phyloP scores from a whole-genome alignment of 306 rosid genomes.

The Aeschynomene evenia region DNA sequence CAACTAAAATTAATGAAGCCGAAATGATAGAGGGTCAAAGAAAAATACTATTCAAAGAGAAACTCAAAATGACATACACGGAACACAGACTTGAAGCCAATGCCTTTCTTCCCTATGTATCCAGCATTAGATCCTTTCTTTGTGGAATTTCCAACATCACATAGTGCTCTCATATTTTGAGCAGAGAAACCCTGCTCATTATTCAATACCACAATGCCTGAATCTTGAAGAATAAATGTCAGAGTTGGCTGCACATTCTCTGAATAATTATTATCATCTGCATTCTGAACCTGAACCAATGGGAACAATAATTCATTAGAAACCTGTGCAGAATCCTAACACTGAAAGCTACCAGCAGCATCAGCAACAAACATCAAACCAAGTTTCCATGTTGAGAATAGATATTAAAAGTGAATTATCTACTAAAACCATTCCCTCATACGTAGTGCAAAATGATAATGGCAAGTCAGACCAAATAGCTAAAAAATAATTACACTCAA shows the following conservation, averaged over 20 bases:
- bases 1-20: slow-evolving; percentile 26
- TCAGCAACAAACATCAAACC: slow-evolving; percentile 6
- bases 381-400: slow-evolving; percentile 6
- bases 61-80: slow-evolving; percentile 60
- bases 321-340: slow-evolving; percentile 8
- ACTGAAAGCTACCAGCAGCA: slow-evolving; percentile 16
- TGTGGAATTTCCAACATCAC: slow-evolving; percentile 96
- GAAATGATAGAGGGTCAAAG: not conserved
- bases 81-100: slow-evolving; percentile 96
- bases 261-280: slow-evolving; percentile 86
- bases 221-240: slow-evolving; percentile 79
- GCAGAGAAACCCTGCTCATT: slow-evolving; percentile 86
- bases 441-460: slow-evolving; percentile 11
- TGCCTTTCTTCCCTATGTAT: slow-evolving; percentile 95
- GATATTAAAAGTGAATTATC: slow-evolving; percentile 5
- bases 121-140: slow-evolving; percentile 90
- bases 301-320: slow-evolving; percentile 30
- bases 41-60: not conserved
- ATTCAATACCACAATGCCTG: slow-evolving; percentile 74
- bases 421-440: not conserved
- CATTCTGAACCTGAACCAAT: slow-evolving; percentile 89
- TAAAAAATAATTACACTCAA: not conserved
- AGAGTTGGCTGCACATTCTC: slow-evolving; percentile 80
- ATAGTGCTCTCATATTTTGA: slow-evolving; percentile 85
- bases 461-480: not conserved